These are phyloP conservation scores for Nigrograna mackinnonii DNA, from an alignment of 2,329 filamentous ascomycete genomes.

Conservation along the genomic window DNA sequence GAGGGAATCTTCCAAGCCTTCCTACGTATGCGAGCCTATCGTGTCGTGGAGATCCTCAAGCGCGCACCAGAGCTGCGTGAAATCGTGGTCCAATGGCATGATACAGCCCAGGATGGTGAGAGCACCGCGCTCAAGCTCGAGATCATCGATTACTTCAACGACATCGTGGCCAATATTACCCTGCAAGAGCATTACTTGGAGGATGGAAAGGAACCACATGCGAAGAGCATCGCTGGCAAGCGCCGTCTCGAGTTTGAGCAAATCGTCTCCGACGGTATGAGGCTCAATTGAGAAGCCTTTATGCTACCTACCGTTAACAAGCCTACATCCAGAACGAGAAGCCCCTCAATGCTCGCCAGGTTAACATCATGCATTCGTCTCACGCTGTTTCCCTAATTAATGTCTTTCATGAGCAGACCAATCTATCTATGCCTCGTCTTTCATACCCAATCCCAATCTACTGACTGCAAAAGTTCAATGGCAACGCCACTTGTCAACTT, in stretches of 20 bases:
- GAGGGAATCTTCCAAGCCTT: conserved; percentile 29
- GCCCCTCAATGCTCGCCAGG: too few species aligned
- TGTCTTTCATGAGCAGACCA: too few species aligned
- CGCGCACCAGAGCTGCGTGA: conserved; percentile 28
- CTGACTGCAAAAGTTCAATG: too few species aligned
- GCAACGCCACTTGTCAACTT: too few species aligned
- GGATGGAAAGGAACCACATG: conserved; percentile 22
- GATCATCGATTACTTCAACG: conserved; percentile 23
- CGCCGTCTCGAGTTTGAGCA: conserved; percentile 32
- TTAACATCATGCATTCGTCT: too few species aligned
- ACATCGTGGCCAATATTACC: conserved; percentile 20
- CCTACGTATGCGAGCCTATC: conserved; percentile 24
- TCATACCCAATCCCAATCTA: too few species aligned
- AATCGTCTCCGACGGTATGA: conserved; percentile 14
- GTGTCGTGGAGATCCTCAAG: conserved; percentile 25
- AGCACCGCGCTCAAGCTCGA: conserved; percentile 22
- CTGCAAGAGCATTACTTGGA: conserved; percentile 31
- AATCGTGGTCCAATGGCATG: conserved; percentile 35
- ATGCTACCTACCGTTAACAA: too few species aligned
- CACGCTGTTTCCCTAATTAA: too few species aligned
- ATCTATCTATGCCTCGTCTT: too few species aligned
- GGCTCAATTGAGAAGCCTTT: too few species aligned
- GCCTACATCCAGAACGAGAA: too few species aligned
- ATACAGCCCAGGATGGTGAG: conserved; percentile 28
- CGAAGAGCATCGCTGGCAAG: conserved; percentile 26